A percentile compares a stretch with the other conserved stretches of the same genome.
Conservation (phyloP, 495 filamentous ascomycete species). For the Pyrenula aspistea region DNA sequence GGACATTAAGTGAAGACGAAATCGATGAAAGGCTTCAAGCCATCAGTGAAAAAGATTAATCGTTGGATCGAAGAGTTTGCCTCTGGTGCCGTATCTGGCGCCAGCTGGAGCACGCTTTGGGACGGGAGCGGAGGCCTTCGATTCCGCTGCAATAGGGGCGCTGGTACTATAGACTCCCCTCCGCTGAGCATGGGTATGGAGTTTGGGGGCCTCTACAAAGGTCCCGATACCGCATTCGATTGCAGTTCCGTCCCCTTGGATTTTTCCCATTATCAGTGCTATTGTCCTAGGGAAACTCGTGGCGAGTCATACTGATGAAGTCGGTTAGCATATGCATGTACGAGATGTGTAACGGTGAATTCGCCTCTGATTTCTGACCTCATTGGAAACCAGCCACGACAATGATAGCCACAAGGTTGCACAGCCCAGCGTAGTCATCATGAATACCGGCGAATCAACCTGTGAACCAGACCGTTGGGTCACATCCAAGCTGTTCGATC, state of each 20-base stretch:
- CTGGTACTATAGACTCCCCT: not conserved
- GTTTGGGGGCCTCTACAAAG: not conserved
- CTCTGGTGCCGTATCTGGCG: not conserved
- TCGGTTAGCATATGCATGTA: not conserved
- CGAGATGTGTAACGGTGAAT: not conserved
- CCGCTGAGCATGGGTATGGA: not conserved
- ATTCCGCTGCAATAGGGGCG: not conserved
- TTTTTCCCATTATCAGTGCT: not conserved
- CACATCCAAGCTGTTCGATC: not conserved
- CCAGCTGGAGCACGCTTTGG: not conserved
- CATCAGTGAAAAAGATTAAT: constrained; percentile 94
- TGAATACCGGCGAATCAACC: not conserved
- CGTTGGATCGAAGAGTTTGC: not conserved
- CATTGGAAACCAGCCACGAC: not conserved
- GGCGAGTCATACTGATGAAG: not conserved
- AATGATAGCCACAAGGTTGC: not conserved
- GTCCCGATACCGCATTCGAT: not conserved
- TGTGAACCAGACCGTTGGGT: not conserved
- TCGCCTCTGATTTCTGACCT: not conserved
- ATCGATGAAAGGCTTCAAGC: constrained; percentile 96
- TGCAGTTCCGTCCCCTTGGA: not conserved
- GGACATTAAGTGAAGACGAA: constrained; percentile 88
- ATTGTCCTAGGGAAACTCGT: not conserved
- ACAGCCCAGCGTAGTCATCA: not conserved
- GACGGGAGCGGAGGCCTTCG: not conserved